Conservation (phyloP, 2,329 filamentous ascomycete species). For the Sporothrix brasiliensis region DNA sequence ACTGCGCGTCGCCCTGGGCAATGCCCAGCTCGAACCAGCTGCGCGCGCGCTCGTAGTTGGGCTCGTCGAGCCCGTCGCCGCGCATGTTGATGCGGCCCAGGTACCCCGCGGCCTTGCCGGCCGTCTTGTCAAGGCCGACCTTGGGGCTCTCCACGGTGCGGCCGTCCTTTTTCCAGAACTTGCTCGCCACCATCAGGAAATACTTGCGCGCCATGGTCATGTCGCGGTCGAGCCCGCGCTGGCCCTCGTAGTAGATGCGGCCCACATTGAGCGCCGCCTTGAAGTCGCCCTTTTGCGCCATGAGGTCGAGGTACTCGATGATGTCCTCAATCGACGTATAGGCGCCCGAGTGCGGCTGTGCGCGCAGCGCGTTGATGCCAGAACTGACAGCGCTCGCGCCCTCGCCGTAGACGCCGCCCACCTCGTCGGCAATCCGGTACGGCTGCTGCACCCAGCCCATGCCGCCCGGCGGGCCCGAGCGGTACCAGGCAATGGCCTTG, state of each 20-base stretch:
- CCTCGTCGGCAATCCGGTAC: slow-evolving; percentile 85
- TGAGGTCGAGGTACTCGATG: slow-evolving; percentile 87
- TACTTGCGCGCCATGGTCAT: slow-evolving; percentile 75
- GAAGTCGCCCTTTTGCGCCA: slow-evolving; percentile 86
- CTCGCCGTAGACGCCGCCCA: slow-evolving; percentile 91
- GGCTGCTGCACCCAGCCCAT: slow-evolving; percentile 74
- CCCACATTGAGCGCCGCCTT: slow-evolving; percentile 86
- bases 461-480: slow-evolving; percentile 87
- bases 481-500: slow-evolving; percentile 85
- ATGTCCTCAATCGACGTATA: slow-evolving; percentile 90
- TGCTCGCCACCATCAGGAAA: slow-evolving; percentile 75
- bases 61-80: slow-evolving; percentile 77
- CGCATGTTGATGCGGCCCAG: slow-evolving; percentile 88
- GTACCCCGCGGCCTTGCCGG: slow-evolving; percentile 81
- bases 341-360: slow-evolving; percentile 73
- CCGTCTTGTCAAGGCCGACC: slow-evolving; percentile 72
- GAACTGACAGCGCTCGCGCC: slow-evolving; percentile 90
- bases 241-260: slow-evolving; percentile 85
- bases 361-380: slow-evolving; percentile 76
- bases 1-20: slow-evolving; percentile 74
- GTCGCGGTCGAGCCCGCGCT: slow-evolving; percentile 72
- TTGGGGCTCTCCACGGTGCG: slow-evolving; percentile 70
- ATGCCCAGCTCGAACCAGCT: slow-evolving; percentile 84
- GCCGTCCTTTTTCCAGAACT: slow-evolving; percentile 82
- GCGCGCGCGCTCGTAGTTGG: slow-evolving; percentile 72